Evolutionary conservation across 164 flowering plant genomes (phyloP).

Genomic region (Aristolochia fimbriata): DNA sequence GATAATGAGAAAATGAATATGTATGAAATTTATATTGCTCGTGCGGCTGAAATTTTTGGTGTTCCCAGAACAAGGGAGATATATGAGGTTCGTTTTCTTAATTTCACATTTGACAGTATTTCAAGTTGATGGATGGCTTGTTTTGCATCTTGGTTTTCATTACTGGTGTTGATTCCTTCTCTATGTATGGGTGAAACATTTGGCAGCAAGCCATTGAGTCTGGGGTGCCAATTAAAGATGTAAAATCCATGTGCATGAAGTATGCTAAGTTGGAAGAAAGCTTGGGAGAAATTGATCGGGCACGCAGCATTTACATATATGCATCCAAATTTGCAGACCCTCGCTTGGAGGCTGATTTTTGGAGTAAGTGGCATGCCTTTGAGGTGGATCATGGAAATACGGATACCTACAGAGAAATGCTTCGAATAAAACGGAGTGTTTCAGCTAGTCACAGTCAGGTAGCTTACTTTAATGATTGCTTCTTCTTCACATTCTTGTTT

Average conservation of each 20-base stretch:
- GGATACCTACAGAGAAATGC: constrained; percentile 94
- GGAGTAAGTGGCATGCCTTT: constrained; percentile 85
- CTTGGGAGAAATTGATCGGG: constrained; percentile 86
- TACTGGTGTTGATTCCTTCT: background rate
- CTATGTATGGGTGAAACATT: background rate
- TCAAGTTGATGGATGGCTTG: background rate
- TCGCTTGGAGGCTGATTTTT: constrained; percentile 65
- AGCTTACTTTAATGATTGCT: background rate
- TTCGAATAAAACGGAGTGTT: constrained; percentile 78
- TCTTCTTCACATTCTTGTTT: background rate
- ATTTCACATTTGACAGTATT: background rate
- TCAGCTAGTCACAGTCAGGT: constrained; percentile 92
- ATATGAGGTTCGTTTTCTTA: constrained; percentile 40
- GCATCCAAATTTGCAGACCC: constrained; percentile 86
- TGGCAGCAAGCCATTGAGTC: constrained; percentile 71
- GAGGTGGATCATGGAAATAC: constrained; percentile 96
- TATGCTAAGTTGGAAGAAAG: constrained; percentile 94
- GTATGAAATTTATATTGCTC: constrained; percentile 91
- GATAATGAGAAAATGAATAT: constrained; percentile 73
- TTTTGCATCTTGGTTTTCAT: background rate
- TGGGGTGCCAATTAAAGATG: constrained; percentile 88
- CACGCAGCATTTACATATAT: constrained; percentile 57
- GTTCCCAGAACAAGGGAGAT: constrained; percentile 88
- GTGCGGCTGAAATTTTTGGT: constrained; percentile 90
- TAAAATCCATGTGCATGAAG: constrained; percentile 75